Percentiles rank a stretch among this genome's conserved stretches.
Conservation (phyloP, 257 asterid species). For the Solanum lignicaule region DNA sequence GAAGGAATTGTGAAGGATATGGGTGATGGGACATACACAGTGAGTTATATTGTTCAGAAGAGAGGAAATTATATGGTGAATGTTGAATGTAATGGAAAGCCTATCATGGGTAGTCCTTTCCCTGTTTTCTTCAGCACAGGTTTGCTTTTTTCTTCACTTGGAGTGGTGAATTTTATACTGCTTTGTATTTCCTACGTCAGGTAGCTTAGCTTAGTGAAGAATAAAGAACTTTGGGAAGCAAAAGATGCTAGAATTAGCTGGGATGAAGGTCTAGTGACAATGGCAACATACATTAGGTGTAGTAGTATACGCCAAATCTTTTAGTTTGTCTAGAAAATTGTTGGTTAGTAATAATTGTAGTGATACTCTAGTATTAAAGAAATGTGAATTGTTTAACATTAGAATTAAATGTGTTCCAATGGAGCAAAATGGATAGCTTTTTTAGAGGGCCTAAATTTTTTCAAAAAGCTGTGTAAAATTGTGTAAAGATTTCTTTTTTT, state of each 20-base stretch:
- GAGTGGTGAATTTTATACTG: background rate
- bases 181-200: background rate
- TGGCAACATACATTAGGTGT: background rate
- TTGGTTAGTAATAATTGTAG: background rate
- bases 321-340: background rate
- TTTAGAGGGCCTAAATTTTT: too few species aligned
- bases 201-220: background rate
- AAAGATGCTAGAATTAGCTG: background rate
- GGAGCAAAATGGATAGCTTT: background rate
- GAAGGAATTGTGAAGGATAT: conserved; percentile 89
- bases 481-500: background rate
- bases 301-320: background rate
- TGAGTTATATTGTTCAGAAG: conserved; percentile 80
- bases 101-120: conserved; percentile 95
- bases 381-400: background rate
- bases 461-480: background rate
- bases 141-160: conserved; percentile 3
- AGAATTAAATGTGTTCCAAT: background rate
- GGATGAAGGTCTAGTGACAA: background rate
- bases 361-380: background rate
- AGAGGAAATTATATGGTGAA: conserved; percentile 94
- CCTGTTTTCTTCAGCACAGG: conserved; percentile 98
- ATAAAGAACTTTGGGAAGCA: background rate
- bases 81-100: conserved; percentile 88
- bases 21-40: conserved; percentile 82